Evolutionary conservation across 2,329 filamentous ascomycete species (phyloP).

Genomic region (Pseudocercospora cruenta): DNA sequence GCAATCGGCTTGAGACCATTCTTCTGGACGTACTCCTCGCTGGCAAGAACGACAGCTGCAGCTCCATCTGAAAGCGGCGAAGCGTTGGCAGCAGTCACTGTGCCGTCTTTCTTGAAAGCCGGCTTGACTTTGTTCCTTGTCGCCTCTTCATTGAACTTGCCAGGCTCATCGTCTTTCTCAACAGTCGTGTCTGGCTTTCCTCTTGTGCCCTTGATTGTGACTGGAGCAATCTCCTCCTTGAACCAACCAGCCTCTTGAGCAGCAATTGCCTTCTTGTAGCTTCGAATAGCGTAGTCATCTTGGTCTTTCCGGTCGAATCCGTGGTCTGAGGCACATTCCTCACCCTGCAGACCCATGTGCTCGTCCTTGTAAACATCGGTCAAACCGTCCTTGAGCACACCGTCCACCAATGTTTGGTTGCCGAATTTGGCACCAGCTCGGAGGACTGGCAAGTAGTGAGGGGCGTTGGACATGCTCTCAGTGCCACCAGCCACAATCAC

Average conservation of each 20-base stretch:
- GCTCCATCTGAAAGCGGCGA: slow-evolving; percentile 95
- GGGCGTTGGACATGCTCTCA: slow-evolving; percentile 98
- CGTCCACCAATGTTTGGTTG: slow-evolving; percentile 84
- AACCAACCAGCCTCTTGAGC: slow-evolving; percentile 83
- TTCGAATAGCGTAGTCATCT: slow-evolving; percentile 93
- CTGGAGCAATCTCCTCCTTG: slow-evolving; percentile 81
- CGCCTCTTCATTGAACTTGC: slow-evolving; percentile 70
- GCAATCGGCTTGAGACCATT: slow-evolving; percentile 88
- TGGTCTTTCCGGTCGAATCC: slow-evolving; percentile 80
- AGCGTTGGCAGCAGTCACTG: slow-evolving; percentile 93
- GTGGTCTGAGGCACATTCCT: slow-evolving; percentile 89
- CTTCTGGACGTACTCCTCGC: slow-evolving; percentile 90
- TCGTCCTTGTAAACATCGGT: slow-evolving; percentile 95
- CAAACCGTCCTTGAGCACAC: slow-evolving; percentile 90
- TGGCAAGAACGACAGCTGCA: slow-evolving; percentile 88
- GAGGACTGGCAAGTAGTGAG: slow-evolving; percentile 89
- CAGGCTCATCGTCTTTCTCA: slow-evolving; percentile 90
- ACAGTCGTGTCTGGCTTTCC: slow-evolving; percentile 84
- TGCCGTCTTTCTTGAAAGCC: slow-evolving; percentile 80
- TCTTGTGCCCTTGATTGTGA: slow-evolving; percentile 84
- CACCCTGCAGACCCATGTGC: slow-evolving; percentile 91
- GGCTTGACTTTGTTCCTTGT: slow-evolving; percentile 61
- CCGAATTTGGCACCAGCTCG: slow-evolving; percentile 92
- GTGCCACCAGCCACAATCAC: slow-evolving; percentile 92
- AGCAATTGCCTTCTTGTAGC: slow-evolving; percentile 90